These are phyloP conservation scores for Aspergillus persii DNA, from an alignment of 2,329 filamentous ascomycete genomes.

Conservation along the genomic window DNA sequence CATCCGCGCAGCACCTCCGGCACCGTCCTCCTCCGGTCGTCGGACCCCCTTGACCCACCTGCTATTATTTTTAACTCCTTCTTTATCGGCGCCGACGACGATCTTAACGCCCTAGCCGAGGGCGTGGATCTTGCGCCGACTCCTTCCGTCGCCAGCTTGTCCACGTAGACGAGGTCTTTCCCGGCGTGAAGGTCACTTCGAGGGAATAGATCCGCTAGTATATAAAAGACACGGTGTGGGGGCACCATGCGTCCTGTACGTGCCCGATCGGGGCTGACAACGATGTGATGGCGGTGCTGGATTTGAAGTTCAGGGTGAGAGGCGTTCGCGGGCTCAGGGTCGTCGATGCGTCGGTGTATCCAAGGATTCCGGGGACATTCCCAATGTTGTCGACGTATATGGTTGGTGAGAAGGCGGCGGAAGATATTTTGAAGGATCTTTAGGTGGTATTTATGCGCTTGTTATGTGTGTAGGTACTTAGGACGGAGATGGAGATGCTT, in stretches of 20 bases:
- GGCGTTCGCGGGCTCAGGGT: slow-evolving; percentile 57
- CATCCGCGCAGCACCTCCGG: slow-evolving; percentile 64
- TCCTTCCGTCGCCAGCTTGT: slow-evolving; percentile 44
- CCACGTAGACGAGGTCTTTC: slow-evolving; percentile 43
- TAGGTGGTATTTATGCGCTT: neutral
- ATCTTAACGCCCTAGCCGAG: slow-evolving; percentile 55
- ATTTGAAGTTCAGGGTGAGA: slow-evolving; percentile 57
- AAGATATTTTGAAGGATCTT: slow-evolving; percentile 47
- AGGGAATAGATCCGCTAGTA: slow-evolving; percentile 48
- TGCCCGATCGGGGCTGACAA: slow-evolving; percentile 55
- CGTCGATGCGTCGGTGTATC: slow-evolving; percentile 61
- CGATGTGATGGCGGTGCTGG: slow-evolving; percentile 56
- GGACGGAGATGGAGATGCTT: no score
- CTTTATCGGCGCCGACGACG: slow-evolving; percentile 45
- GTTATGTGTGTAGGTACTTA: no score
- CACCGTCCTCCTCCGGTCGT: slow-evolving; percentile 58
- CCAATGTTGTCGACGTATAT: slow-evolving; percentile 55
- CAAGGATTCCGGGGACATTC: slow-evolving; percentile 56
- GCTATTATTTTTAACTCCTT: slow-evolving; percentile 63
- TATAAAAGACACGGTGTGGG: slow-evolving; percentile 52
- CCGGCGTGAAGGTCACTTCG: slow-evolving; percentile 41
- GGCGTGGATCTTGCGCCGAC: slow-evolving; percentile 51
- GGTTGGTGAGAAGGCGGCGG: slow-evolving; percentile 61
- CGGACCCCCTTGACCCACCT: slow-evolving; percentile 63
- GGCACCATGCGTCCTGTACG: slow-evolving; percentile 58